Percentiles rank a stretch among this genome's conserved stretches.
These are phyloP conservation scores for Globisporangium paddicum DNA, from an alignment of 352 stramenopile species.

Conservation along the genomic window DNA sequence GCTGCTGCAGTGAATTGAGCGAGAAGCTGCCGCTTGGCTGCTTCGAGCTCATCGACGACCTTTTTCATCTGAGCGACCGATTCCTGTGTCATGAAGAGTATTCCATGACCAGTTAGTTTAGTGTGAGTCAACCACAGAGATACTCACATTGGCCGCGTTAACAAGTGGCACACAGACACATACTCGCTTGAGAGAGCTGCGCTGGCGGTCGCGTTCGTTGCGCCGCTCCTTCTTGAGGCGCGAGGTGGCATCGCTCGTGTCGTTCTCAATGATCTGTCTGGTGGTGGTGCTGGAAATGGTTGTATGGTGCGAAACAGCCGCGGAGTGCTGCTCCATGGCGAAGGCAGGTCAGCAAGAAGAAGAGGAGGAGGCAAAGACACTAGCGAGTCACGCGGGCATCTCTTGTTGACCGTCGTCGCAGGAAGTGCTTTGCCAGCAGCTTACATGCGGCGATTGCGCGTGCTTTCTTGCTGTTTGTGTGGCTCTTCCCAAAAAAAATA, in stretches of 20 bases:
- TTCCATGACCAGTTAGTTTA: neutral
- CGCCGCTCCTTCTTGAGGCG: constrained; percentile 29
- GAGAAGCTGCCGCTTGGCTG: constrained; percentile 34
- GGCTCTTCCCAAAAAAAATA: neutral
- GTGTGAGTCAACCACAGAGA: neutral
- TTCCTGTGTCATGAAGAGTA: constrained; percentile 15
- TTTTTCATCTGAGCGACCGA: constrained; percentile 50
- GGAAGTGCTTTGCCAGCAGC: neutral
- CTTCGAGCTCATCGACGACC: constrained; percentile 39
- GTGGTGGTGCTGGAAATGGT: neutral
- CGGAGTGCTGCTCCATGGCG: neutral
- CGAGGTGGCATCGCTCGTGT: neutral
- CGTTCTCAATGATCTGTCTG: neutral
- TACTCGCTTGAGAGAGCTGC: constrained; percentile 51
- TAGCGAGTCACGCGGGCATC: constrained; percentile 14
- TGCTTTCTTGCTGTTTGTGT: neutral
- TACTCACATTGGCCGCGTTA: too few species aligned
- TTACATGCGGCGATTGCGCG: neutral
- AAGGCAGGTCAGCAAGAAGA: neutral
- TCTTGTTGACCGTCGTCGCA: constrained; percentile 22
- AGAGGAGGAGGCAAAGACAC: too few species aligned
- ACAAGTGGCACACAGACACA: neutral
- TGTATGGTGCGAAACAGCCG: neutral
- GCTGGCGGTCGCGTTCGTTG: constrained; percentile 58
- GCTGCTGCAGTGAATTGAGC: constrained; percentile 1